Percentiles rank a stretch among this genome's conserved stretches.
Evolutionary conservation across 805 yeast species (phyloP).

Genomic region (Yarrowia osloensis): DNA sequence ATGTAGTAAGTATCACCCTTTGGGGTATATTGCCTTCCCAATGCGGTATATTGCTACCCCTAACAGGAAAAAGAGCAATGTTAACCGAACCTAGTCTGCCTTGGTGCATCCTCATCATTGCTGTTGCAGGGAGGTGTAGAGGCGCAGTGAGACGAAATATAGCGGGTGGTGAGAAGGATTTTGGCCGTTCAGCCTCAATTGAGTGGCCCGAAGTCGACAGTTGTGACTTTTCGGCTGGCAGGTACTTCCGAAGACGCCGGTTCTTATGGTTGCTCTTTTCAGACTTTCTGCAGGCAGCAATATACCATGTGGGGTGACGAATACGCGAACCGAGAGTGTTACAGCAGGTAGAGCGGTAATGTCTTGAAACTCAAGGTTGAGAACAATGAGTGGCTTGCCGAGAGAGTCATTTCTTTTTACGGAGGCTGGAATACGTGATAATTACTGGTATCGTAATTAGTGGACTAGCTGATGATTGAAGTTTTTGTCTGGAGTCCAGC

Average conservation of each 20-base stretch:
- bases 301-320: not conserved
- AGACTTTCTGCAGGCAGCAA: conserved; percentile 8
- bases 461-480: no score
- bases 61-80: conserved; percentile 6
- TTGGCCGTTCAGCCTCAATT: not conserved
- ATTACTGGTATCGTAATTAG: no score
- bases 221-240: not conserved
- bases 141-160: not conserved
- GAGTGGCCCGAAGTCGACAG: not conserved
- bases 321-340: no score
- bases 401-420: no score
- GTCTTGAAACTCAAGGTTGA: not conserved
- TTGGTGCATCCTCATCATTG: conserved; percentile 16
- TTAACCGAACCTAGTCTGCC: conserved; percentile 4
- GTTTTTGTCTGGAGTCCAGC: no score
- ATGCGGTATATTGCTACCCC: not conserved
- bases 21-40: not conserved
- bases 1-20: not conserved
- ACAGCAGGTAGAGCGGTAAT: no score
- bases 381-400: not conserved
- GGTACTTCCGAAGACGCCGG: not conserved
- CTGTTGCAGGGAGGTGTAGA: not conserved
- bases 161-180: not conserved
- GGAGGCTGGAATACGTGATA: no score
- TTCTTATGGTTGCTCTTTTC: not conserved